Base-by-base conservation (phyloP, 441 rosid genomes). In the Gossypium schwendimanii region DNA sequence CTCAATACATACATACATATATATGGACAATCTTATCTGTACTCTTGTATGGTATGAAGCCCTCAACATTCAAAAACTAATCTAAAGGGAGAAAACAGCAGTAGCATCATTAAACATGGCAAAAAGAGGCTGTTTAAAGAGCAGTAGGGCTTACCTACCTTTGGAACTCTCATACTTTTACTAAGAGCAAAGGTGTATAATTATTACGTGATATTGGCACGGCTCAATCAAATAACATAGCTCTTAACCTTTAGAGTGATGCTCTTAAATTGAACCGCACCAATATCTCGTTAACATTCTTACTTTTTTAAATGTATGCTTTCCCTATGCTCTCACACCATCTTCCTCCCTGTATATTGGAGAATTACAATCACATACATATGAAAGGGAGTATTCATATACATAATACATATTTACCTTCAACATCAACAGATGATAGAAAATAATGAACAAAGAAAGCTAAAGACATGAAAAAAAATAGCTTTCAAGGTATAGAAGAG, bases 221-320 rank as follows among this genome's bases (percentile, higher is more conserved):
- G 97, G 97, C 97, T 94, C 98, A 94, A 91, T 90, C 89, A 84
- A 89, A 94, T 78, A 84, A 81, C 82, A 76, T 65, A 31, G 59
- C 83, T 87, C 84, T 65, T 65, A 72, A 21, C 23, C 45, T 50
- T 11, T 6, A 67, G 86, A 88, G 78, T 15, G 61, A 54, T 59
- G 75, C 67, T 79, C 70, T 88, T 73, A 64, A 90, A 86, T 91
- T 91, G 96, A 91, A 87, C 96, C 89, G 89, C 84, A 84, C 93
- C 90, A 91, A 91, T 77, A 91, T 91, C 96, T 80, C 93, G 89
- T 62, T 45, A 58, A 26, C 33, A 72, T 24, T 6, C 9, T 53
- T 7, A 3, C 8, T 26, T 6, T 47, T 2, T 66, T 12, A 6
- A 9, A 6, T 36, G 41, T 20, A 12, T 41, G 31, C 36, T 47